These are phyloP conservation scores for Moesziomyces sp. DNA, from an alignment of 1,284 basidiomycete species.

Conservation along the genomic window DNA sequence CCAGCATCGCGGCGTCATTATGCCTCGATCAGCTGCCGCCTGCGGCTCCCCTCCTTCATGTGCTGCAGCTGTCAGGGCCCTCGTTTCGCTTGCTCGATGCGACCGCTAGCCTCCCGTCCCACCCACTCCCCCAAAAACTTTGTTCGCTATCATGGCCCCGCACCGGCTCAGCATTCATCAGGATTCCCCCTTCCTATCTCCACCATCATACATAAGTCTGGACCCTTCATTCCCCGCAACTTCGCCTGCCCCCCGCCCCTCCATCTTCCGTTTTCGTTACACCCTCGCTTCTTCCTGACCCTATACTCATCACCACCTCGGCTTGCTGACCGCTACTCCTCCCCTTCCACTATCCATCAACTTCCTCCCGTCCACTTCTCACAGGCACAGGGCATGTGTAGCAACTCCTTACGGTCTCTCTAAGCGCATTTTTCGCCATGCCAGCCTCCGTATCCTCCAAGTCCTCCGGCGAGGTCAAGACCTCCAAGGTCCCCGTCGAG, in stretches of 20 bases:
- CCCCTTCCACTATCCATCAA: not conserved
- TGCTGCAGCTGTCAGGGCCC: not conserved
- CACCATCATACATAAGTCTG: conserved; percentile 9
- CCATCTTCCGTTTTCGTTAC: not conserved
- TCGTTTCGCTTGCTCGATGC: not conserved
- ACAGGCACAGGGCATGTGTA: conserved; percentile 3
- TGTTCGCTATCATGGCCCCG: not conserved
- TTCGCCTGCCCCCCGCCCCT: conserved; percentile 1
- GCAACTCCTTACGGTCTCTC: not conserved
- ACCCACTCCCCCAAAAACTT: not conserved
- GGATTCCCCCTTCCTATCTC: not conserved
- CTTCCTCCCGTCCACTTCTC: not conserved
- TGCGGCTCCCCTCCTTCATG: conserved; percentile 2
- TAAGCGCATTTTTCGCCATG: conserved; percentile 12
- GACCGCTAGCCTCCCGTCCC: not conserved
- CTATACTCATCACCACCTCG: conserved; percentile 13
- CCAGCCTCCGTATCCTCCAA: conserved; percentile 42
- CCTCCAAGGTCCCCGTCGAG: conserved; percentile 27
- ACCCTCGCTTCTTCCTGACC: conserved; percentile 1
- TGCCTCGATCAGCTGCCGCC: conserved; percentile 5
- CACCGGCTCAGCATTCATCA: not conserved
- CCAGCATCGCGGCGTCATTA: conserved; percentile 22
- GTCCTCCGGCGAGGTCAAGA: conserved; percentile 38
- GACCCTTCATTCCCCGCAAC: conserved; percentile 9
- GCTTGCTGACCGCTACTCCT: conserved; percentile 6